Conservation (phyloP, 495 filamentous ascomycete genomes). For the Opeltia flavorubescens region DNA sequence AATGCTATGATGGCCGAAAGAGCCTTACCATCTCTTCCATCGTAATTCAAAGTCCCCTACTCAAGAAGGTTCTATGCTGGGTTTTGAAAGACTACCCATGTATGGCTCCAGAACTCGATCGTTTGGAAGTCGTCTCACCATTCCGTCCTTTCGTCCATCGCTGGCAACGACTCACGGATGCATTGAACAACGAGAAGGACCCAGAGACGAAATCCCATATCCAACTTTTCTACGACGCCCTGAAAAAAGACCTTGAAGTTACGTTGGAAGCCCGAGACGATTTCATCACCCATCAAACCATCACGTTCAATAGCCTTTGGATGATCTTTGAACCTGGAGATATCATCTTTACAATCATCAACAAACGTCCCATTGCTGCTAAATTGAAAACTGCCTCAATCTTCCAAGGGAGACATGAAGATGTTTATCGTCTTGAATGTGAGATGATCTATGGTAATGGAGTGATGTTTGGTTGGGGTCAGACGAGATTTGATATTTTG, state of each 20-base stretch:
- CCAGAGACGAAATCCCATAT: constrained; percentile 37
- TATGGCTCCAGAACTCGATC: constrained; percentile 43
- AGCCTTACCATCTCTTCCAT: constrained; percentile 47
- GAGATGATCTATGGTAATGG: constrained; percentile 49
- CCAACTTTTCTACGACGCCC: constrained; percentile 38
- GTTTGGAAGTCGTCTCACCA: constrained; percentile 42
- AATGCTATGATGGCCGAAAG: constrained; percentile 46
- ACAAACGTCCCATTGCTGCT: constrained; percentile 25
- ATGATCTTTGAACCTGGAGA: constrained; percentile 37
- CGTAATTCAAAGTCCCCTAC: constrained; percentile 47
- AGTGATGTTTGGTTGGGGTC: constrained; percentile 36
- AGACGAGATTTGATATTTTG: constrained; percentile 28
- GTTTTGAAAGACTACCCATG: constrained; percentile 51
- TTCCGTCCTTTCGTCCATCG: constrained; percentile 55
- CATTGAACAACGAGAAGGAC: constrained; percentile 33
- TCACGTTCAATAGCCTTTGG: constrained; percentile 45
- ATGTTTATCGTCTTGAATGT: constrained; percentile 7
- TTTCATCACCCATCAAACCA: constrained; percentile 40
- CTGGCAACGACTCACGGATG: constrained; percentile 40
- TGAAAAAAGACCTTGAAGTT: constrained; percentile 44
- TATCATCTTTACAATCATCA: constrained; percentile 23
- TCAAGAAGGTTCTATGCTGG: constrained; percentile 41
- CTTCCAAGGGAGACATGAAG: constrained; percentile 1
- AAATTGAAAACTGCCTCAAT: constrained; percentile 17
- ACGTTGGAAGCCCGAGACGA: constrained; percentile 43